Base-by-base conservation (phyloP, 176 grass and related monocot genomes). In the Urochloa ruziziensis region DNA sequence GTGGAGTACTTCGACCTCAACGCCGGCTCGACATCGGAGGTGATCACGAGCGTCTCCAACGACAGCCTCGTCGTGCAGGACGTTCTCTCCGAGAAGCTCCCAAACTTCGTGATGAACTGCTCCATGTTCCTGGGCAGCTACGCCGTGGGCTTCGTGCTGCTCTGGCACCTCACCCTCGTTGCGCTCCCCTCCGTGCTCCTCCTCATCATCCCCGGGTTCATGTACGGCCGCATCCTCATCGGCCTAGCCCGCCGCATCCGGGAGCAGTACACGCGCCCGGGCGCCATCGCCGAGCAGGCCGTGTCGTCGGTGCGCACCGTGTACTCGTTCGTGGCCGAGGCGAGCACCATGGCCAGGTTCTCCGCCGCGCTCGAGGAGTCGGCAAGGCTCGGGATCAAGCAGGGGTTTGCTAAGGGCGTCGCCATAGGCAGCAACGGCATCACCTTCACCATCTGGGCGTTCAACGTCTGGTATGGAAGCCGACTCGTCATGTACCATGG, bases 1-100 rank as follows among this genome's bases (percentile, higher is more conserved):
- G 89, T 95, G 43, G 96, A 93, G 96, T 98, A 95, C 86, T 98
- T 98, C 67, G 96, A 98, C 83, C 88, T 98, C 43, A 95, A 91
- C 73, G 90, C 76, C 0, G 96, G 87, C 0, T 91, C 96, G 0
- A 91, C 93, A 11, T 87, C 88, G 32, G 96, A 98, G 75, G 96
- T 98, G 86, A 88, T 98, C 80, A 88, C 96, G 52, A 91, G 96
- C 86, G 96, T 98, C 48, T 98, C 96, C 73, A 95, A 89, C 86
- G 96, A 98, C 81, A 98, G 93, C 65, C 96, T 98, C 2, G 83
- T 90, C 7, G 87, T 98, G 66, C 96, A 98, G 82, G 96, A 98
- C 88, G 89, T 84, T 68, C 89, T 98, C 28, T 85, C 93, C 53
- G 96, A 98, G 78, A 98, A 98, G 89, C 85, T 98, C 34, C 96